These are phyloP conservation scores for Nematocida minor DNA, from an alignment of 371 early-diverging fungal species.

Conservation along the genomic window DNA sequence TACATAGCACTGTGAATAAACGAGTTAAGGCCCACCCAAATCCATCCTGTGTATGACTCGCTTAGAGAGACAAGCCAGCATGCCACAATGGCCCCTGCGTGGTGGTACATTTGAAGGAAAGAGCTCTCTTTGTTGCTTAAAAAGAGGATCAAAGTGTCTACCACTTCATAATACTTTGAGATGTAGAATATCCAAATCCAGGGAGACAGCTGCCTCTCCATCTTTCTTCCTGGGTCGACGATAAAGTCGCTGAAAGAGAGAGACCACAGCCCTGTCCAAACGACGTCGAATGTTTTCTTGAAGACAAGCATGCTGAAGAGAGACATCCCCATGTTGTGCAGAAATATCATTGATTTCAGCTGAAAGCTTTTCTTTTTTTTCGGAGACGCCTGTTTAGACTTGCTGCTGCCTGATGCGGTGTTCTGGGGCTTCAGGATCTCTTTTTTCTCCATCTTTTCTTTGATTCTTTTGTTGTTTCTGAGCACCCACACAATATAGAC, in stretches of 20 bases:
- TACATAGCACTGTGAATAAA: conserved; percentile 60
- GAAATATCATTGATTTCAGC: conserved; percentile 17
- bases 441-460: conserved; percentile 7
- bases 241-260: conserved; percentile 24
- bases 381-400: not conserved
- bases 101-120: conserved; percentile 59
- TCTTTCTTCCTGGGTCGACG: not conserved
- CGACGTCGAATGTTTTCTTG: conserved; percentile 37
- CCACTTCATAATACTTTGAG: conserved; percentile 53
- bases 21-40: conserved; percentile 57
- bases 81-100: conserved; percentile 57
- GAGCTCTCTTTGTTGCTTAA: conserved; percentile 39
- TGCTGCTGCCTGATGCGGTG: not conserved
- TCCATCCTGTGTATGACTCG: conserved; percentile 51
- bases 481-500: conserved; percentile 45
- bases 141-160: conserved; percentile 54
- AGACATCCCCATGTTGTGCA: conserved; percentile 52
- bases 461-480: conserved; percentile 25
- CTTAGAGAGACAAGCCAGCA: conserved; percentile 47
- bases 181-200: conserved; percentile 58
- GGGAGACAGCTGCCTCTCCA: conserved; percentile 9
- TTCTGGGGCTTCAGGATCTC: not conserved
- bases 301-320: conserved; percentile 51
- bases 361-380: not conserved
- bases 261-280: conserved; percentile 23